Evolutionary conservation across 352 stramenopile species (phyloP).

Genomic region (Aphanomyces invadans): DNA sequence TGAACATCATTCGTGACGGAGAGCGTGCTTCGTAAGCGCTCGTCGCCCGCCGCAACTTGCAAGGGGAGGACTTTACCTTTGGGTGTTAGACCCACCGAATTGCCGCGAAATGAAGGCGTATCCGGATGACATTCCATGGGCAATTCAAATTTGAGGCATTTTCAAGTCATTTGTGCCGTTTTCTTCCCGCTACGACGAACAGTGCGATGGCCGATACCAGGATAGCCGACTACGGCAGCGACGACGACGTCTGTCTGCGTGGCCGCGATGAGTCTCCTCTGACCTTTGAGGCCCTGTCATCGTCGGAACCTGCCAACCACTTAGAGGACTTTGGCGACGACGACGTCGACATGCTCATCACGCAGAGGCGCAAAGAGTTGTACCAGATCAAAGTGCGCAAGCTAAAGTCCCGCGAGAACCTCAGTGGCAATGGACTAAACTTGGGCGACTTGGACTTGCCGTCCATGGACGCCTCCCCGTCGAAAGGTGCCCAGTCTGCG

Average conservation of each 20-base stretch:
- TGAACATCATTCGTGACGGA: no score
- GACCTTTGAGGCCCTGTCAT: conserved; percentile 5
- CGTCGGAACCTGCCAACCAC: neutral
- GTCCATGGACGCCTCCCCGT: neutral
- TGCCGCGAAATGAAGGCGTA: conserved; percentile 1
- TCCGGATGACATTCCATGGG: conserved; percentile 17
- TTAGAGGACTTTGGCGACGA: conserved; percentile 20
- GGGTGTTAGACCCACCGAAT: no score
- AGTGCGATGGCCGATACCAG: neutral
- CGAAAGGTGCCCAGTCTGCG: neutral
- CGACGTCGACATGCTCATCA: conserved; percentile 24
- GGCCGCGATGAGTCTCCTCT: neutral
- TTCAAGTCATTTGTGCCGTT: neutral
- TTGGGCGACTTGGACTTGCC: conserved; percentile 6
- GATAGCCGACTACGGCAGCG: neutral
- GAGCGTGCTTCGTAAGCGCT: no score
- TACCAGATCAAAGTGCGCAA: conserved; percentile 25
- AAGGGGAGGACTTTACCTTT: no score
- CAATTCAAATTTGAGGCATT: neutral
- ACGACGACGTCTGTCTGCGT: neutral
- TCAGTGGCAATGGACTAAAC: conserved; percentile 1
- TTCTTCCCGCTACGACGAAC: neutral
- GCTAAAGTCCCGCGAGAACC: conserved; percentile 12
- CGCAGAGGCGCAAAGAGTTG: conserved; percentile 23
- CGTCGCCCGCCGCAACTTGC: no score